A percentile compares a stretch with the other conserved stretches of the same genome.
Evolutionary conservation across 257 asterid species (phyloP).

Genomic region (Lycium barbarum): DNA sequence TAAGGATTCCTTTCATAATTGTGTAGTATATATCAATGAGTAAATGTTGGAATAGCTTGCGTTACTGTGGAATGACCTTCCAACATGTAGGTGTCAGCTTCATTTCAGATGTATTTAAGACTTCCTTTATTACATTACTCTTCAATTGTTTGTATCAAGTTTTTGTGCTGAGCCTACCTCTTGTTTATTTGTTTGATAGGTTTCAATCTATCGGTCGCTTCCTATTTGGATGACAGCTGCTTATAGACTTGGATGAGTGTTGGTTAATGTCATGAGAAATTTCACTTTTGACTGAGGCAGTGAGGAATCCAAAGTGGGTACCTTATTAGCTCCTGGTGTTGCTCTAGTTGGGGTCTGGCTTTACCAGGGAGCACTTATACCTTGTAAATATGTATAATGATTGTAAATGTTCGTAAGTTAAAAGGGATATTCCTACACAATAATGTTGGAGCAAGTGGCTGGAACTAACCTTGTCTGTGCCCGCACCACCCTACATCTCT

Average conservation of each 20-base stretch:
- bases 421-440: neutral
- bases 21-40: neutral
- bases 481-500: neutral
- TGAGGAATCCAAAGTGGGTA: neutral
- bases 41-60: neutral
- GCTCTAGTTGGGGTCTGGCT: conserved; percentile 16
- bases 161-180: neutral
- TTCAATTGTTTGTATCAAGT: neutral
- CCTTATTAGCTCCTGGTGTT: conserved; percentile 20
- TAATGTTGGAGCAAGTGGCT: conserved; percentile 5
- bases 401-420: neutral
- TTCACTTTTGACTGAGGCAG: neutral
- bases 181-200: conserved; percentile 20
- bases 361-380: conserved; percentile 14
- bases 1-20: conserved; percentile 2
- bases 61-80: neutral
- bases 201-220: neutral
- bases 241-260: neutral
- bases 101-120: neutral
- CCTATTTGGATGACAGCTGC: neutral
- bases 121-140: neutral
- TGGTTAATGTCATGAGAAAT: conserved; percentile 13
- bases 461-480: neutral
- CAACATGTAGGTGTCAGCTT: neutral
- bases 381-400: conserved; percentile 14